phyloP scores from a whole-genome alignment of 345 rosid genomes.

The Boechera stricta region DNA sequence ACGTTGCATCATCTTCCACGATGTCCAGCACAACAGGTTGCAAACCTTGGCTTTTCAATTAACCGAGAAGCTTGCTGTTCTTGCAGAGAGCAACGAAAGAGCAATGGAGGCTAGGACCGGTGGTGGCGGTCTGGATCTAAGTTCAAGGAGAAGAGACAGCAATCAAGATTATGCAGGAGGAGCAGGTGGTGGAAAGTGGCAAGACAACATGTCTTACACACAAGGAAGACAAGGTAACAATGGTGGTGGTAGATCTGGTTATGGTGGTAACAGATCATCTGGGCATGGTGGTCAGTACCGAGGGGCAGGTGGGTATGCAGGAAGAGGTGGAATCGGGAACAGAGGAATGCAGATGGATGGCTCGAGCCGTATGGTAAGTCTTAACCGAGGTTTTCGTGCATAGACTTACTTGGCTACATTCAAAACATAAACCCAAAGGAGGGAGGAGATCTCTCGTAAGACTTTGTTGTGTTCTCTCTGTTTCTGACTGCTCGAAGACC shows the following conservation, averaged over 20 bases:
- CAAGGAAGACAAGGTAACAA: constrained; percentile 69
- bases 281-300: constrained; percentile 57
- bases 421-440: not conserved
- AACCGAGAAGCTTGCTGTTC: constrained; percentile 68
- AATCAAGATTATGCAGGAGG: constrained; percentile 60
- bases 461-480: constrained; percentile 1
- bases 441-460: not conserved
- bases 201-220: constrained; percentile 52
- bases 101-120: constrained; percentile 76
- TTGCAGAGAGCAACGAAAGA: constrained; percentile 81
- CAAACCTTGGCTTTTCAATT: constrained; percentile 84
- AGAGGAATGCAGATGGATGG: constrained; percentile 65
- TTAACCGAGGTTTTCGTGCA: constrained; percentile 57
- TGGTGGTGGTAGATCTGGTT: constrained; percentile 51
- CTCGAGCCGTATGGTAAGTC: constrained; percentile 75
- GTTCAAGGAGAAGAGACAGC: constrained; percentile 64
- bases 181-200: constrained; percentile 69
- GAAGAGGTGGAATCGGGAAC: constrained; percentile 48
- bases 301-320: constrained; percentile 59
- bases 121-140: constrained; percentile 71
- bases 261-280: constrained; percentile 57
- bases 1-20: constrained; percentile 71
- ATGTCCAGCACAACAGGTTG: constrained; percentile 67
- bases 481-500: not conserved
- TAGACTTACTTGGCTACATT: constrained; percentile 31